Conservation (phyloP, 345 rosid genomes). For the Pistacia vera region DNA sequence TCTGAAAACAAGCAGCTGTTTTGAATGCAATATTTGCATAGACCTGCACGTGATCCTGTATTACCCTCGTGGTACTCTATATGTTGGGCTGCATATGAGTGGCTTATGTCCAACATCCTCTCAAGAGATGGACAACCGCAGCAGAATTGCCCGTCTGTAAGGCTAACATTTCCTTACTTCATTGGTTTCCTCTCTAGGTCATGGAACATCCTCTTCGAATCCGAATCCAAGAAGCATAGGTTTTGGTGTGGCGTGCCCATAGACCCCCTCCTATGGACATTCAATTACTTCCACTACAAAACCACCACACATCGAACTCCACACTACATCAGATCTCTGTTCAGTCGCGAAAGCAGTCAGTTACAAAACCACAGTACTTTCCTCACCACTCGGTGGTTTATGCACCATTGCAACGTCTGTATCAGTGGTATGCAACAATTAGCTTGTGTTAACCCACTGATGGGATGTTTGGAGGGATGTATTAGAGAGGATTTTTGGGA, state of each 20-base stretch:
- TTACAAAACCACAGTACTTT: slow-evolving; percentile 34
- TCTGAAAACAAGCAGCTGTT: slow-evolving; percentile 44
- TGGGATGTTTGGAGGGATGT: slow-evolving; percentile 70
- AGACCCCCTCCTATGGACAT: slow-evolving; percentile 48
- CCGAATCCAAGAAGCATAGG: slow-evolving; percentile 29
- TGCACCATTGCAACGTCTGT: slow-evolving; percentile 37
- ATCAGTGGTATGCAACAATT: slow-evolving; percentile 43
- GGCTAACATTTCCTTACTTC: slow-evolving; percentile 58
- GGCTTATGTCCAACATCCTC: slow-evolving; percentile 53
- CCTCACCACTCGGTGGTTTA: slow-evolving; percentile 37
- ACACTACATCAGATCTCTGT: slow-evolving; percentile 26
- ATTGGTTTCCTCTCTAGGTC: slow-evolving; percentile 88
- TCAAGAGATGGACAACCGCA: slow-evolving; percentile 39
- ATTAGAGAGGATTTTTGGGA: slow-evolving; percentile 48
- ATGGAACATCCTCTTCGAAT: slow-evolving; percentile 55
- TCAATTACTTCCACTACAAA: slow-evolving; percentile 15
- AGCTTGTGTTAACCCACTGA: slow-evolving; percentile 48
- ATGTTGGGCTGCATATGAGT: slow-evolving; percentile 84
- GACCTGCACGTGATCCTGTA: slow-evolving; percentile 71
- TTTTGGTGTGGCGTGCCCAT: slow-evolving; percentile 50
- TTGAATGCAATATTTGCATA: slow-evolving; percentile 81
- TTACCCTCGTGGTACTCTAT: slow-evolving; percentile 85
- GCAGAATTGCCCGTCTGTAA: slow-evolving; percentile 82
- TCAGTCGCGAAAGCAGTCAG: slow-evolving; percentile 22
- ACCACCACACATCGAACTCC: slow-evolving; percentile 25